phyloP scores from a whole-genome alignment of 2,329 filamentous ascomycete species.

The Camillea tinctor region DNA sequence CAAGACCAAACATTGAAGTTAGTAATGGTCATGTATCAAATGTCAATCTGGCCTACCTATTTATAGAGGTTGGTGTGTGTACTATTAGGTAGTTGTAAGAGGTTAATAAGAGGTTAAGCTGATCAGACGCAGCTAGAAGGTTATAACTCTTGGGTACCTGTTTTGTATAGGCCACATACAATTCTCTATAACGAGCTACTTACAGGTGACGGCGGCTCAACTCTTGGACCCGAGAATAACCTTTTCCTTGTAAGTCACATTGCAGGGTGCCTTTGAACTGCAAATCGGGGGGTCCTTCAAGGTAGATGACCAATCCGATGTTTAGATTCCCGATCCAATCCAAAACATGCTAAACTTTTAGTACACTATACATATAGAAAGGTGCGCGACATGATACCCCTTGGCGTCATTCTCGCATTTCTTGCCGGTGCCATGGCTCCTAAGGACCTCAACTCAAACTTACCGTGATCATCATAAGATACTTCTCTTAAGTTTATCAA shows the following conservation, averaged over 20 bases:
- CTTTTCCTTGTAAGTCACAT: not conserved
- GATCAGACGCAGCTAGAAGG: too few species aligned
- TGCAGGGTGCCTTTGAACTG: not conserved
- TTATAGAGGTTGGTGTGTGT: too few species aligned
- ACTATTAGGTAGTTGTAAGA: too few species aligned
- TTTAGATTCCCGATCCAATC: not conserved
- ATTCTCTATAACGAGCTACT: too few species aligned
- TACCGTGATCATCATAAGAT: not conserved
- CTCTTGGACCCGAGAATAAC: not conserved
- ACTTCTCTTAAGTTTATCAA: not conserved
- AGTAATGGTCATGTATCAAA: too few species aligned
- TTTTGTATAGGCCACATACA: too few species aligned
- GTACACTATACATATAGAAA: not conserved
- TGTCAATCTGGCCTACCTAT: too few species aligned
- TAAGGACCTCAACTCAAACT: not conserved
- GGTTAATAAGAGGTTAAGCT: too few species aligned
- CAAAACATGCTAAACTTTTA: not conserved
- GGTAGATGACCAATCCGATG: not conserved
- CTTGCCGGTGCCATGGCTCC: too few species aligned
- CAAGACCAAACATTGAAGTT: too few species aligned
- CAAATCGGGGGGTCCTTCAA: not conserved
- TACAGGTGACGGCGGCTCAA: not conserved
- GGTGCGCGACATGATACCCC: not conserved
- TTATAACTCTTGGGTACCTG: too few species aligned
- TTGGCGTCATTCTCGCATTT: not conserved